phyloP scores from a whole-genome alignment of 257 asterid genomes.

The Jasminum sambac region DNA sequence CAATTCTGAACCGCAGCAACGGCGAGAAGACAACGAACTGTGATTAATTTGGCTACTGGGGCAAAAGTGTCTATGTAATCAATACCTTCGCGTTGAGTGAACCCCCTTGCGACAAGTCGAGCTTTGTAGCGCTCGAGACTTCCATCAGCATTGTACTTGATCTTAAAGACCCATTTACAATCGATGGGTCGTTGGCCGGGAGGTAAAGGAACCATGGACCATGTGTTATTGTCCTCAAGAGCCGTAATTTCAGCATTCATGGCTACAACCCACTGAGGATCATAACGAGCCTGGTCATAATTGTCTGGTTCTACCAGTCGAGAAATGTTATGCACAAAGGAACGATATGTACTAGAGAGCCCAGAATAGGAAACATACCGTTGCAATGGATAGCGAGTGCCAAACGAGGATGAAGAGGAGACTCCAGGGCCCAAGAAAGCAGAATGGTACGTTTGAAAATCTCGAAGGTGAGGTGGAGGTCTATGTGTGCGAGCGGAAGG shows the following conservation, averaged over 20 bases:
- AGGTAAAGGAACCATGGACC: neutral
- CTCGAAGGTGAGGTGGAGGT: too few species aligned
- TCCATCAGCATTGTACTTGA: too few species aligned
- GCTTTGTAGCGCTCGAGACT: too few species aligned
- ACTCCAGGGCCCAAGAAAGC: neutral
- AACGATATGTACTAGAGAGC: neutral
- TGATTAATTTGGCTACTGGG: too few species aligned
- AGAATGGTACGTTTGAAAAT: too few species aligned
- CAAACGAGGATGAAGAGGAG: neutral
- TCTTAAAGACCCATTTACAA: neutral
- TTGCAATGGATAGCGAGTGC: neutral
- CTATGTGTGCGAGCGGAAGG: neutral
- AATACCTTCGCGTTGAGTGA: too few species aligned
- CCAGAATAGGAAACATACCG: neutral
- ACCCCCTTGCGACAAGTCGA: too few species aligned
- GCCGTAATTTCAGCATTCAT: constrained; percentile 1
- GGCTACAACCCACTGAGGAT: neutral
- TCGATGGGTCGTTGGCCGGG: neutral
- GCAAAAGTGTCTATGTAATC: too few species aligned
- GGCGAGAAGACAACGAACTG: too few species aligned
- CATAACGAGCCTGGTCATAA: neutral
- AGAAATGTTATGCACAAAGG: neutral
- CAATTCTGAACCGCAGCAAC: too few species aligned
- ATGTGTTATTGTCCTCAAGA: too few species aligned
- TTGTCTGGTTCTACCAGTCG: neutral